A percentile compares a stretch with the other conserved stretches of the same genome.
These are phyloP conservation scores for Alternaria conjuncta DNA, from an alignment of 2,329 filamentous ascomycete genomes.

Conservation along the genomic window DNA sequence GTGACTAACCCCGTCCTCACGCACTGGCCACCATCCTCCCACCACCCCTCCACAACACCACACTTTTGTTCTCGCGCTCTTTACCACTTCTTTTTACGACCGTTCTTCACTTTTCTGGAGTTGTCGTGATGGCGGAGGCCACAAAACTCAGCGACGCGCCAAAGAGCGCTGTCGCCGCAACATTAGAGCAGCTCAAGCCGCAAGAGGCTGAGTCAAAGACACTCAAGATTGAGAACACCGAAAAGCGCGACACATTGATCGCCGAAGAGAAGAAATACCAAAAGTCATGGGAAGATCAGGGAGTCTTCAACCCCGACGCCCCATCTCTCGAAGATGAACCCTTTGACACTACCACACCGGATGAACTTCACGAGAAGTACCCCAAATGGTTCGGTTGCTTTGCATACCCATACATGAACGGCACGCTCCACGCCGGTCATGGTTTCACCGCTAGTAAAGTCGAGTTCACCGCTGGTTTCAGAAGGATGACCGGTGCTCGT, in stretches of 20 bases:
- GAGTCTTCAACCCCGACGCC: slow-evolving; percentile 85
- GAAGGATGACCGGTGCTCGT: slow-evolving; percentile 88
- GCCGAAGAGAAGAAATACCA: slow-evolving; percentile 92
- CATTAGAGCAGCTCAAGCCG: slow-evolving; percentile 62
- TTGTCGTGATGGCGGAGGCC: slow-evolving; percentile 41
- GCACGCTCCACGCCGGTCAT: slow-evolving; percentile 81
- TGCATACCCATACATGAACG: slow-evolving; percentile 62
- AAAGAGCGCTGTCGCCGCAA: slow-evolving; percentile 57
- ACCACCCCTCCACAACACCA: not conserved
- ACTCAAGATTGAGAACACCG: slow-evolving; percentile 75
- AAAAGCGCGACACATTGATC: slow-evolving; percentile 84
- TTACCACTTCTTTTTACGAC: slow-evolving; percentile 2
- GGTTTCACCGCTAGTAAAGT: slow-evolving; percentile 91
- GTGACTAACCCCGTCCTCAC: slow-evolving; percentile 18
- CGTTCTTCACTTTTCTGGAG: not conserved
- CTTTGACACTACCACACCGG: slow-evolving; percentile 73
- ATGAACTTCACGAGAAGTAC: slow-evolving; percentile 77
- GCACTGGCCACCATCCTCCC: slow-evolving; percentile 1
- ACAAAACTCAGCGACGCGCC: slow-evolving; percentile 34
- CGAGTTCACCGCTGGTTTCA: slow-evolving; percentile 87
- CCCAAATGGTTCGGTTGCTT: slow-evolving; percentile 92
- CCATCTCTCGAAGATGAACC: slow-evolving; percentile 80
- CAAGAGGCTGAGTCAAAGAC: slow-evolving; percentile 64
- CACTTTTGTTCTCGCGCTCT: slow-evolving; percentile 20
- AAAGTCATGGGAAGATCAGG: slow-evolving; percentile 76